phyloP scores from a whole-genome alignment of 768 basidiomycete genomes.

The Cantharellus cinnabarinus region DNA sequence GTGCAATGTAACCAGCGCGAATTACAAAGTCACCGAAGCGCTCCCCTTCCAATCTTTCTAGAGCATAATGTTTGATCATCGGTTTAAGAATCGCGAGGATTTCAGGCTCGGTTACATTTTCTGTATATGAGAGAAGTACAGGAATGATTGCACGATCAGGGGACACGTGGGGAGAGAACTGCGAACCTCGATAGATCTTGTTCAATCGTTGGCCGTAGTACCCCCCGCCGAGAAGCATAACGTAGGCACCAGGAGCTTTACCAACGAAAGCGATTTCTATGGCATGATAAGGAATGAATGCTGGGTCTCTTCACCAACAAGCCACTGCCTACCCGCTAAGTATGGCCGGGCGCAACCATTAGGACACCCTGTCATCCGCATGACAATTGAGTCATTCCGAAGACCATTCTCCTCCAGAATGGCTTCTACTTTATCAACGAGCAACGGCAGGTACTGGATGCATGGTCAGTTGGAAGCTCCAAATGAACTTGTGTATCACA shows the following conservation, averaged over 20 bases:
- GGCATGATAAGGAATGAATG: not conserved
- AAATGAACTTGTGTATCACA: constrained; percentile 16
- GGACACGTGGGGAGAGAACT: not conserved
- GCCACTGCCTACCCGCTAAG: constrained; percentile 41
- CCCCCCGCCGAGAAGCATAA: constrained; percentile 91
- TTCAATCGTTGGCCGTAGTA: constrained; percentile 88
- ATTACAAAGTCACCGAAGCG: constrained; percentile 92
- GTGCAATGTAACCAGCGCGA: constrained; percentile 72
- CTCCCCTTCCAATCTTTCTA: constrained; percentile 73
- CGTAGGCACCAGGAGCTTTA: constrained; percentile 80
- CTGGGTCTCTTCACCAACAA: not conserved
- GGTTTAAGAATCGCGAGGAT: constrained; percentile 74
- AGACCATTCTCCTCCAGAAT: constrained; percentile 87
- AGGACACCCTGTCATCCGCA: constrained; percentile 98
- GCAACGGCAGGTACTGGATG: constrained; percentile 65
- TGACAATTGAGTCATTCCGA: constrained; percentile 84
- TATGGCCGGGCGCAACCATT: constrained; percentile 90
- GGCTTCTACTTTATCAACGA: constrained; percentile 86
- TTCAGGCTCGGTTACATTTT: constrained; percentile 77
- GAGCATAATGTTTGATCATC: constrained; percentile 87
- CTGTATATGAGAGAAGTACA: constrained; percentile 17
- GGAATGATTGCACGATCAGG: not conserved
- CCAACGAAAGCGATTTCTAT: constrained; percentile 90
- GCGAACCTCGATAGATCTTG: constrained; percentile 74
- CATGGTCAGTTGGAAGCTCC: not conserved